Conservation (phyloP, 2,329 filamentous ascomycete genomes). For the Aspergillus fumigatus region DNA sequence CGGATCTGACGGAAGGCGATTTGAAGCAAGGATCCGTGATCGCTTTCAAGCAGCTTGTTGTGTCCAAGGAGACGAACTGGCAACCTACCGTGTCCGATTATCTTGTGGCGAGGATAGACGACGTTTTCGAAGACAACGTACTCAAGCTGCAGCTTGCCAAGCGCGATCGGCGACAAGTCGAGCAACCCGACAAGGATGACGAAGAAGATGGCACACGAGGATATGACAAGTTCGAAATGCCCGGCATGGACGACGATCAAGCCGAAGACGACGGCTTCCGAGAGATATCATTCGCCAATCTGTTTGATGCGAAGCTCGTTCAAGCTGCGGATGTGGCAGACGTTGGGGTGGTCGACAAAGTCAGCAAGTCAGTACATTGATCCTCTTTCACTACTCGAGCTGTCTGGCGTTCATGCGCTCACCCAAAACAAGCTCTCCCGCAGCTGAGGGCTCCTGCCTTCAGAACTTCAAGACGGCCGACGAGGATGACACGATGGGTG, state of each 20-base stretch:
- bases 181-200: conserved; percentile 54
- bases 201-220: conserved; percentile 64
- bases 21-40: conserved; percentile 37
- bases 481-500: background rate
- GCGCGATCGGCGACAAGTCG: conserved; percentile 56
- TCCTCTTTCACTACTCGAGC: conserved; percentile 17
- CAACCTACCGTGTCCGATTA: conserved; percentile 49
- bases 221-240: conserved; percentile 75
- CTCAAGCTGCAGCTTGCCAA: conserved; percentile 64
- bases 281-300: conserved; percentile 56
- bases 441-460: conserved; percentile 21
- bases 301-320: conserved; percentile 65
- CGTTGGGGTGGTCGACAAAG: conserved; percentile 24
- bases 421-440: conserved; percentile 26
- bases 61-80: conserved; percentile 46
- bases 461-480: conserved; percentile 14
- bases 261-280: conserved; percentile 57
- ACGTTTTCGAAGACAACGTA: conserved; percentile 48
- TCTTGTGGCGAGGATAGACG: conserved; percentile 62
- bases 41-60: conserved; percentile 45
- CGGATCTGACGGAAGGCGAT: conserved; percentile 37
- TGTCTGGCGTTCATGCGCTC: conserved; percentile 22
- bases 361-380: conserved; percentile 38
- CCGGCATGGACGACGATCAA: conserved; percentile 56
- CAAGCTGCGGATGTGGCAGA: conserved; percentile 37